Percentiles rank a stretch among this genome's conserved stretches.
phyloP scores from a whole-genome alignment of 176 grass and related monocot genomes.

The Carex littledalei region DNA sequence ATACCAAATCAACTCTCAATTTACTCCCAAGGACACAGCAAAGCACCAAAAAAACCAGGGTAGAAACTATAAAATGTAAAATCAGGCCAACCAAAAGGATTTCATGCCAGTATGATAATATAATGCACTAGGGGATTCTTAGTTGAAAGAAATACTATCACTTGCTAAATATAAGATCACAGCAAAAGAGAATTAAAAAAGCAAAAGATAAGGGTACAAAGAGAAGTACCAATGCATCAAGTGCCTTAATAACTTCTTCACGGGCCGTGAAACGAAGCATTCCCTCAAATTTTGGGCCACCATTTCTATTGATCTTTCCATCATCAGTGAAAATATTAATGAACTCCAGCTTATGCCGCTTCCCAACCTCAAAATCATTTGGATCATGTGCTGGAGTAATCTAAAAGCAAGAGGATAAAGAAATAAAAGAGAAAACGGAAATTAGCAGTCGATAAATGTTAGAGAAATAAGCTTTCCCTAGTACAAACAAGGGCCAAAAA shows the following conservation, averaged over 20 bases:
- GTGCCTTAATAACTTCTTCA: conserved; percentile 53
- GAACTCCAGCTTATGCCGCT: conserved; percentile 83
- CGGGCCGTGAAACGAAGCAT: conserved; percentile 69
- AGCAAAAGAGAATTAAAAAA: neutral
- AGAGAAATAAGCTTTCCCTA: neutral
- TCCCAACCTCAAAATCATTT: conserved; percentile 92
- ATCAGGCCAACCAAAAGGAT: neutral
- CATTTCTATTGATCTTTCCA: conserved; percentile 77
- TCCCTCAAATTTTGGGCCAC: conserved; percentile 68
- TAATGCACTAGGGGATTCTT: neutral
- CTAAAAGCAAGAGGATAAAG: conserved; percentile 34
- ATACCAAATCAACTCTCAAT: neutral
- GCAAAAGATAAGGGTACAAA: neutral
- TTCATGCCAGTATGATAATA: neutral
- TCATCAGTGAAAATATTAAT: conserved; percentile 86
- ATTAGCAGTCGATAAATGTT: neutral
- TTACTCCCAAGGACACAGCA: neutral
- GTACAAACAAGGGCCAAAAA: neutral
- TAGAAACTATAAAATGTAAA: neutral
- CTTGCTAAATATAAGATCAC: neutral
- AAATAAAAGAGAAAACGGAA: neutral
- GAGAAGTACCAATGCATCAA: conserved; percentile 51
- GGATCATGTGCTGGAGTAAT: conserved; percentile 91
- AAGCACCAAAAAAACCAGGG: no score
- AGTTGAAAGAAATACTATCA: neutral